Evolutionary conservation across 1,284 basidiomycete species (phyloP).

Genomic region (Singerocomus inundabilis): DNA sequence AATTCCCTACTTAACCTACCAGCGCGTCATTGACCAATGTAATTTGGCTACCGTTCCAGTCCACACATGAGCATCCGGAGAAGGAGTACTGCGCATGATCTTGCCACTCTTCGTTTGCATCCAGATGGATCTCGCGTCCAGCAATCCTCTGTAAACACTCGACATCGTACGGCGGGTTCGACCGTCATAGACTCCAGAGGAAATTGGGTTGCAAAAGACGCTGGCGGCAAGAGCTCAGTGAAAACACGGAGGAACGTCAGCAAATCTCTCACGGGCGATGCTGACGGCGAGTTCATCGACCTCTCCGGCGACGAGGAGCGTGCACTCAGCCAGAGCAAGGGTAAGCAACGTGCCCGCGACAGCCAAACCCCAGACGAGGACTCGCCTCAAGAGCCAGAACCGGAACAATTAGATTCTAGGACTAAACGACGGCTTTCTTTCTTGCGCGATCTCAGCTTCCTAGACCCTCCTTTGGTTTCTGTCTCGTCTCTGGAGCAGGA

Average conservation of each 20-base stretch:
- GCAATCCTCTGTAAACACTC: conserved; percentile 37
- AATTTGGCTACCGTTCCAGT: not conserved
- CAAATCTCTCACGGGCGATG: conserved; percentile 20
- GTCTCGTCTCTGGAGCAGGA: conserved; percentile 14
- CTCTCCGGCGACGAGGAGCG: conserved; percentile 19
- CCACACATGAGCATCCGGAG: conserved; percentile 43
- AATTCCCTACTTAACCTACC: too few relatives aligned
- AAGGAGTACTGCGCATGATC: conserved; percentile 56
- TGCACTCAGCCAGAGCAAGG: conserved; percentile 17
- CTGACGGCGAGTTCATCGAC: conserved; percentile 23
- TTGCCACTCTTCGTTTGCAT: conserved; percentile 56
- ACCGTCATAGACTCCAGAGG: conserved; percentile 34
- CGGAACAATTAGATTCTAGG: conserved; percentile 23
- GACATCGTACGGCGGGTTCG: conserved; percentile 27
- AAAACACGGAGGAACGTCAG: conserved; percentile 27
- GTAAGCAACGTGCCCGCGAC: conserved; percentile 25
- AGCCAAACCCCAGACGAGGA: conserved; percentile 7
- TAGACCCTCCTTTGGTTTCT: conserved; percentile 16
- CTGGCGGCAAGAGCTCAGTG: conserved; percentile 39
- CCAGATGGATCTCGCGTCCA: conserved; percentile 57
- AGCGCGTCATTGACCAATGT: not conserved
- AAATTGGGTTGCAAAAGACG: conserved; percentile 38
- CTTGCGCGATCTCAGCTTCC: conserved; percentile 40
- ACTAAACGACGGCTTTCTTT: conserved; percentile 41
- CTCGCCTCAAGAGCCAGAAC: conserved; percentile 5